Conservation (phyloP, 495 filamentous ascomycete species). For the Xylaria castorea region DNA sequence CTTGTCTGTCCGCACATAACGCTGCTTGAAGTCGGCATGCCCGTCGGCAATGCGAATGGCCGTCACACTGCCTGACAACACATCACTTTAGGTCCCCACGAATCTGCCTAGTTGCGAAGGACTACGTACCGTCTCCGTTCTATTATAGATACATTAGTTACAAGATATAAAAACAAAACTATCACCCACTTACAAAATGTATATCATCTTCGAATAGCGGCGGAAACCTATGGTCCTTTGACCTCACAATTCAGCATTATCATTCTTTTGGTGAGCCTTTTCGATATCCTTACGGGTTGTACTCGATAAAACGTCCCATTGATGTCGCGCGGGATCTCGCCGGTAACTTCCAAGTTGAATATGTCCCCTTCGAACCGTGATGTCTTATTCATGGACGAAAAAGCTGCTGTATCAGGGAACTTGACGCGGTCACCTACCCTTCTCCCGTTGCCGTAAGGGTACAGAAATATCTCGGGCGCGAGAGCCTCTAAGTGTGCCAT, state of each 20-base stretch:
- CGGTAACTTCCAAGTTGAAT: slow-evolving; percentile 56
- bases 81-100: neutral
- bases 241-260: slow-evolving; percentile 1
- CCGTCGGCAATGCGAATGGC: slow-evolving; percentile 61
- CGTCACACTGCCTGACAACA: slow-evolving; percentile 50
- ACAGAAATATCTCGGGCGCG: slow-evolving; percentile 44
- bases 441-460: slow-evolving; percentile 44
- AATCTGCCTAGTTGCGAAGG: neutral
- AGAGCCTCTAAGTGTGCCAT: slow-evolving; percentile 57
- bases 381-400: slow-evolving; percentile 56
- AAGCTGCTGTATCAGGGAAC: slow-evolving; percentile 55
- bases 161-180: neutral
- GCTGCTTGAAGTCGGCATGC: slow-evolving; percentile 56
- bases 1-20: slow-evolving; percentile 61
- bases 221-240: slow-evolving; percentile 54
- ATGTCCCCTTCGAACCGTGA: slow-evolving; percentile 57
- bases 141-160: neutral
- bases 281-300: slow-evolving; percentile 45
- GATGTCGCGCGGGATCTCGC: slow-evolving; percentile 57
- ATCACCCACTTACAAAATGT: slow-evolving; percentile 45
- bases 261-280: slow-evolving; percentile 6
- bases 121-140: slow-evolving; percentile 41
- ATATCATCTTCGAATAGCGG: slow-evolving; percentile 61
- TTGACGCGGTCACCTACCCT: slow-evolving; percentile 47
- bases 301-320: slow-evolving; percentile 62